Base-by-base conservation (phyloP, 352 stramenopile species). In the Pythium sp. region DNA sequence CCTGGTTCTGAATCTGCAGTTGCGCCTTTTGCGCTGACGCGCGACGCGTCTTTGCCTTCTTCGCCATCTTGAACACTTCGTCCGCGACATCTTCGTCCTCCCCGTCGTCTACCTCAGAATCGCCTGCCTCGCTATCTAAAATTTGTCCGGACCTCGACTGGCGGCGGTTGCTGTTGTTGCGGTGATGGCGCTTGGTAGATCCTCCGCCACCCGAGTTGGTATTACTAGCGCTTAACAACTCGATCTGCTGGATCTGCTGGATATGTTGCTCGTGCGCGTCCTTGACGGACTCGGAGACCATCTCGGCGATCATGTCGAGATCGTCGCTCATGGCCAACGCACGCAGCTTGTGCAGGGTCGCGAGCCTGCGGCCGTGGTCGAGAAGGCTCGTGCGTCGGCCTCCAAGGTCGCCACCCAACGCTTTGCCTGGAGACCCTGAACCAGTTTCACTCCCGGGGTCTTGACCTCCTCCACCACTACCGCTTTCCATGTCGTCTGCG, bases 401-500 rank as follows among this genome's bases (percentile, higher is more conserved):
- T 24, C 11, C 55, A 9, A 43, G 9, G 20, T 14, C 36, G 15
- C 36, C 9, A 46, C 38, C 43, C 6, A 32, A 5, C 7, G 55
- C 7, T 20, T 60, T 60, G 1, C 28, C 7, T 60, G 30, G 15
- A 11, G 18, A 26, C 2, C 14, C 2, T 22, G 54, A 59, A 32
- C 28, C 7, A 36, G 36, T 38, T 46, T 22, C n/a, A 51, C 14
- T 26, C 12, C 15, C 22, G 7, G 22, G 5, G 62, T 24, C 5
- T 75, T 47, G 24, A 76, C 12, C 11, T 54, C 12, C n/a, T 58
- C 61, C 34, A 70, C 11, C 49, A 70, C 8, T 43, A 66, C 59
- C 63, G 53, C 59, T 69, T 32, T 87, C 81, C 59, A 91, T 76
- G 9, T 84, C 81, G 5, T 84, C 75, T 9, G 83, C 83, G 36